Evolutionary conservation across 2,329 filamentous ascomycete species (phyloP), one percentile per base, ranked within the genome.

Genomic region (Claviceps digitariae): DNA sequence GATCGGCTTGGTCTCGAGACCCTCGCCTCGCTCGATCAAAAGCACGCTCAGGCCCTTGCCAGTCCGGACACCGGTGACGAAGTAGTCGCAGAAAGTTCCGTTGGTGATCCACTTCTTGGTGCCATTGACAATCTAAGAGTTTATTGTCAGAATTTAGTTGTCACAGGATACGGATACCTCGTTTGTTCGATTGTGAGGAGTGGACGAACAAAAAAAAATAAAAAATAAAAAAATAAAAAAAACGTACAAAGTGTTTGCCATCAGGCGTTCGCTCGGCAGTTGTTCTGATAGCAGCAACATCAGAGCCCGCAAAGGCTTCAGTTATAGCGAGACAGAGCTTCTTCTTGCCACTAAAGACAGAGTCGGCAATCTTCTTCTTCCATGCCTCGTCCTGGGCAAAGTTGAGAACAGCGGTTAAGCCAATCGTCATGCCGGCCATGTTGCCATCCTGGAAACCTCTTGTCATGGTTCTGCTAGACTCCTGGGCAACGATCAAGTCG

Each of bases 101-200:
- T 90, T 89, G 41, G 86, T 90, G 64, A 89, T 90, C 86, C 86
- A 89, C 72, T 91, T 93, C 77, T 90, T 91, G 53, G 76, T 83
- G 49, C 86, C 85, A 63, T 85, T 84, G 66, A 82, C 75, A 54
- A 82, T 74, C 69, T 72, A 20, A 48, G 27, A 29, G 4, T 2
- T 3, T 8, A 50, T n/a, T 20, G 15, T 43, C 9, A 29, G 27
- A 8, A 13, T 34, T 29, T 29, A 4, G 27, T 44, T 23, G 12
- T 44, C 41, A 44, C 20, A 25, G 1, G 13, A n/a, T n/a, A n/a
- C n/a, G n/a, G n/a, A n/a, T n/a, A n/a, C n/a, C n/a, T n/a, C n/a
- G n/a, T n/a, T n/a, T n/a, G n/a, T n/a, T n/a, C n/a, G n/a, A n/a
- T n/a, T n/a, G n/a, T n/a, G 10, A 34, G 10, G 10, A 34, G 2